These are phyloP conservation scores for Lotus japonicus DNA, from an alignment of 306 rosid genomes.

Conservation along the genomic window DNA sequence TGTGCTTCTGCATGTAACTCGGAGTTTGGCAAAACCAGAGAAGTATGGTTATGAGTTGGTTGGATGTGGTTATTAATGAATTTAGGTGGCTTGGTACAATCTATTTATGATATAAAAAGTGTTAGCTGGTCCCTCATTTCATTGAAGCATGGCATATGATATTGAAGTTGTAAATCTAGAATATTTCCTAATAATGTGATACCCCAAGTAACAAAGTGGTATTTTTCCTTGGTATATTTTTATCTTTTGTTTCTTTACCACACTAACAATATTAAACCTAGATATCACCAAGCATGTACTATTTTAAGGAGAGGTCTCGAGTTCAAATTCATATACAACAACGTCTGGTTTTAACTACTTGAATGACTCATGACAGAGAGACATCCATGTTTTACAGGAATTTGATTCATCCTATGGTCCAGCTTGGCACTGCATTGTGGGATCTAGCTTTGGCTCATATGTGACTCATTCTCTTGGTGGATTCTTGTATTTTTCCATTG, in stretches of 20 bases:
- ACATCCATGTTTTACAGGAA: slow-evolving; percentile 47
- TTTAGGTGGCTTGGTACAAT: slow-evolving; percentile 6
- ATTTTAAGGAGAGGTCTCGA: too few relatives aligned
- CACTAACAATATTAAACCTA: too few relatives aligned
- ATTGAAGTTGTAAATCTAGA: too few relatives aligned
- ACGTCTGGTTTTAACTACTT: background rate
- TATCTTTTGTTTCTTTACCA: too few relatives aligned
- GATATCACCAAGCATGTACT: too few relatives aligned
- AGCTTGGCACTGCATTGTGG: slow-evolving; percentile 99
- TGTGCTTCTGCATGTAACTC: background rate
- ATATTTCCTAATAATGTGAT: too few relatives aligned
- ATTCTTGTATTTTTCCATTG: slow-evolving; percentile 86
- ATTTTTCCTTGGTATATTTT: too few relatives aligned
- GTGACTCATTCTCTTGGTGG: slow-evolving; percentile 90
- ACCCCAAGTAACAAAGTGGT: too few relatives aligned
- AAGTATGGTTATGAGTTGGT: background rate
- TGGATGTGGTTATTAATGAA: slow-evolving; percentile 16
- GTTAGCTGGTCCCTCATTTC: slow-evolving; percentile 17
- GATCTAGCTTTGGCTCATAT: slow-evolving; percentile 93
- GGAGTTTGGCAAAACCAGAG: background rate
- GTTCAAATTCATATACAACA: too few relatives aligned
- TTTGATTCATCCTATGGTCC: slow-evolving; percentile 85
- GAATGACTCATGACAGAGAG: background rate
- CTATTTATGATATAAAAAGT: slow-evolving; percentile 12
- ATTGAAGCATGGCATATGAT: too few relatives aligned